A percentile compares a stretch with the other conserved stretches of the same genome.
phyloP scores from a whole-genome alignment of 345 rosid genomes.

The Dipteronia dyeriana region DNA sequence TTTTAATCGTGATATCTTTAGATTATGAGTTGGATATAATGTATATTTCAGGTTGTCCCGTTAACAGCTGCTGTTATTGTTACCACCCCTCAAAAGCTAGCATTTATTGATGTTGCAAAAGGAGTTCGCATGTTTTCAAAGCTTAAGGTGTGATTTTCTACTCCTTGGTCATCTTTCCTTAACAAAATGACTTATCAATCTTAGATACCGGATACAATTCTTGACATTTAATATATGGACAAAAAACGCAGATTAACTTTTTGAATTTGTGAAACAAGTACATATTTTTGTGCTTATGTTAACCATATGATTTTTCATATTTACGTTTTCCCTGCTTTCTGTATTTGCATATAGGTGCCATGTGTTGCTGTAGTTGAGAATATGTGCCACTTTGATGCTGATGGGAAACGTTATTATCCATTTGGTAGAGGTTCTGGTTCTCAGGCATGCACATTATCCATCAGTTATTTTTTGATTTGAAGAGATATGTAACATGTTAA shows the following conservation, averaged over 20 bases:
- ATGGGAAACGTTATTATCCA: conserved; percentile 94
- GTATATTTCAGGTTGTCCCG: conserved; percentile 75
- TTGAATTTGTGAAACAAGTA: neutral
- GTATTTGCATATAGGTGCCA: conserved; percentile 65
- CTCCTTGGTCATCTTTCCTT: neutral
- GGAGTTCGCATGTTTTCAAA: conserved; percentile 99
- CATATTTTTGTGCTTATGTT: neutral
- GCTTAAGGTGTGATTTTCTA: conserved; percentile 63
- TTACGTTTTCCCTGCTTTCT: conserved; percentile 14
- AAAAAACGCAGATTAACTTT: neutral
- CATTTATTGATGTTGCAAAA: conserved; percentile 95
- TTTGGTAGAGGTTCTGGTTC: conserved; percentile 98
- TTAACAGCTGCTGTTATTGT: conserved; percentile 94
- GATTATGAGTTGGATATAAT: conserved; percentile 20
- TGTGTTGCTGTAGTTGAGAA: conserved; percentile 96
- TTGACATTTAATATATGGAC: neutral
- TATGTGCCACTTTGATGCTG: conserved; percentile 97
- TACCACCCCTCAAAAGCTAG: conserved; percentile 95
- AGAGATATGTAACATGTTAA: neutral
- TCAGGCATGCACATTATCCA: conserved; percentile 54
- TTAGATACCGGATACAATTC: neutral
- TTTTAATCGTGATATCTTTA: neutral
- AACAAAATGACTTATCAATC: conserved; percentile 8
- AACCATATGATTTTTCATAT: neutral
- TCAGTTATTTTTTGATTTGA: conserved; percentile 2